Base-by-base conservation (phyloP, 768 basidiomycete genomes). In the Lyophyllum shimeji region DNA sequence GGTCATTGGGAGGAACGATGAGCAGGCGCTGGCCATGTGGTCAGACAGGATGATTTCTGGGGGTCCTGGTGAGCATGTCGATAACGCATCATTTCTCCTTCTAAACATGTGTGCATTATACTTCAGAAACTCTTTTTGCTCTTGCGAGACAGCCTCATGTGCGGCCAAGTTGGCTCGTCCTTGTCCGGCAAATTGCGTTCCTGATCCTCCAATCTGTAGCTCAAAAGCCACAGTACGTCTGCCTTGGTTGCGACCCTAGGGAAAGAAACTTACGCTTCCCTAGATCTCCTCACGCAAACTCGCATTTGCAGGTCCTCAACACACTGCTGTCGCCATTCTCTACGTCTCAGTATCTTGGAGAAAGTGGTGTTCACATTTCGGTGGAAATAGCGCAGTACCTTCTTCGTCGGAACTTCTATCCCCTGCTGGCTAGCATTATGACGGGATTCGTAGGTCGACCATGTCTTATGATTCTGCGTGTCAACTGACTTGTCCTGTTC, bases 171-270 rank as follows among this genome's bases (percentile, higher is more conserved):
- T 90, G 87, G 87, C 60, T 82, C n/a, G 76, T 83, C 2, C 77
- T 92, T 15, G 72, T 90, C 7, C 73, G 77, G 21, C 80, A 78
- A 58, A 67, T 76, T 0, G 65, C 76, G 7, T 44, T 83, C 17
- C 64, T 84, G 18, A 68, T 92, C 0, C 71, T 91, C 23, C 68
- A 66, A 39, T 82, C 84, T 0, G 67, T 85, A 1, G 77, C 87
- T 1, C 69, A 60, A 2, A 61, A 67, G 11, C 78, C 85, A 29
- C 67, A 69, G 89, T 89, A 60, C 60, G 85, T 74, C 15, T 7
- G 8, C 37, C 15, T 15, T 24, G 15, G 29, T 29, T 9, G 29
- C 5, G 9, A 29, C 9, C 4, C 29, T 5, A 4, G 45, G 39
- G 15, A 13, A 53, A 52, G 25, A 53, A 53, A 3, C 40, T 55